A percentile compares a stretch with the other conserved stretches of the same genome.
Conservation (phyloP, 2,329 filamentous ascomycete species). For the Apiospora koreana region DNA sequence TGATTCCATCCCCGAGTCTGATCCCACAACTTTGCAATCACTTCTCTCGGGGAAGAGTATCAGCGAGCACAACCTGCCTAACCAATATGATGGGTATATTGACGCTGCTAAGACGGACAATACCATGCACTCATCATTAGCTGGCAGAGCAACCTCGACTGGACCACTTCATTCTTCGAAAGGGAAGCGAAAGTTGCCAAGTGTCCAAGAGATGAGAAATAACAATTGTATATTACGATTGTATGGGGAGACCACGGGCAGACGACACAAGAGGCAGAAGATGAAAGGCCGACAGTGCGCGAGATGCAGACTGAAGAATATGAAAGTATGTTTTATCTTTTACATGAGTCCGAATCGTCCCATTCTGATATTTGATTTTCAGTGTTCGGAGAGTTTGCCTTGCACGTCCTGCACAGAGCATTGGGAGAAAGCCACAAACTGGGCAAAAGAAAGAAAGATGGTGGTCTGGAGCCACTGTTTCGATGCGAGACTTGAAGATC, state of each 20-base stretch:
- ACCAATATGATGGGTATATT: background rate
- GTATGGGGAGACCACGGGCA: background rate
- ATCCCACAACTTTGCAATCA: background rate
- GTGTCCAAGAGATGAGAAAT: background rate
- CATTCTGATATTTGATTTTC: background rate
- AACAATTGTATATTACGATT: background rate
- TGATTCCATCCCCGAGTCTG: background rate
- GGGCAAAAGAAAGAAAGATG: background rate
- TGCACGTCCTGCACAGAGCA: background rate
- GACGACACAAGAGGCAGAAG: background rate
- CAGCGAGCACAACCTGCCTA: background rate
- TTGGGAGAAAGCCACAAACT: background rate
- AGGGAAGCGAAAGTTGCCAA: background rate
- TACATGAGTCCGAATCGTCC: too few relatives aligned
- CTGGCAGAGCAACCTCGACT: background rate
- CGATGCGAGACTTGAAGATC: background rate
- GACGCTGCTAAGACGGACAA: background rate
- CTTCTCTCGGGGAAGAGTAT: background rate
- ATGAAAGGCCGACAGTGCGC: background rate
- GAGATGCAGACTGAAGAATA: background rate
- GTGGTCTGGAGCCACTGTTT: background rate
- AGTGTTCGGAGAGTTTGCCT: background rate
- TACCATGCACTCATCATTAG: background rate
- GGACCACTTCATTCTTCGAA: background rate
- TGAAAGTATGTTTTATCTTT: background rate